Percentiles rank a stretch among this genome's conserved stretches.
Conservation (phyloP, 192 early-diverging fungal species). For the Backusella luteola region DNA sequence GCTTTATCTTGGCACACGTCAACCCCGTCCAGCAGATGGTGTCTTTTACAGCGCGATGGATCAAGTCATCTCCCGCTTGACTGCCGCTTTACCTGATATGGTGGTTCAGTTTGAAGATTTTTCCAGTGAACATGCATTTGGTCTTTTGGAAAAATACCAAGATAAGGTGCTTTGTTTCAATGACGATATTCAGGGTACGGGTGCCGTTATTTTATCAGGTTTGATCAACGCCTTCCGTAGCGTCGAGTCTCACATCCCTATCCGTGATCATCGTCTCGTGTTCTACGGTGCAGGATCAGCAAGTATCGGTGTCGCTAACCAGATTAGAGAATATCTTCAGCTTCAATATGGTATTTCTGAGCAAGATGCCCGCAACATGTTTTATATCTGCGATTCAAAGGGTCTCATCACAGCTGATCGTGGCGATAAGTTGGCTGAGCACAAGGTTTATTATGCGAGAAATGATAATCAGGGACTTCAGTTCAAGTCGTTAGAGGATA, state of each 20-base stretch:
- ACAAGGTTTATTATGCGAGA: conserved; percentile 88
- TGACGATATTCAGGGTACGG: conserved; percentile 94
- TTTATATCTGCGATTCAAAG: conserved; percentile 91
- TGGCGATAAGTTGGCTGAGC: conserved; percentile 77
- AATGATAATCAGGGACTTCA: conserved; percentile 82
- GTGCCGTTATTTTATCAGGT: conserved; percentile 90
- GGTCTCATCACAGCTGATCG: conserved; percentile 88
- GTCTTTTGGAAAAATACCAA: conserved; percentile 76
- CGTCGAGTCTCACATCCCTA: conserved; percentile 60
- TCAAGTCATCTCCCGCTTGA: conserved; percentile 71
- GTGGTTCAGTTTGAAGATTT: conserved; percentile 98
- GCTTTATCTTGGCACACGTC: conserved; percentile 82
- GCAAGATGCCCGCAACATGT: conserved; percentile 64
- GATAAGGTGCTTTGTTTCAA: conserved; percentile 85
- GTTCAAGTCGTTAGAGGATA: conserved; percentile 67
- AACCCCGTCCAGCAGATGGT: conserved; percentile 62
- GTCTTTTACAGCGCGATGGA: conserved; percentile 83
- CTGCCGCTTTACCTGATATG: conserved; percentile 69
- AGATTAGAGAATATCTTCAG: conserved; percentile 80
- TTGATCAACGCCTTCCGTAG: conserved; percentile 84
- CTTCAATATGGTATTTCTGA: conserved; percentile 72
- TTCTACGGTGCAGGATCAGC: conserved; percentile 96
- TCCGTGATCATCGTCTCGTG: conserved; percentile 80
- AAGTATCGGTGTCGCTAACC: conserved; percentile 92
- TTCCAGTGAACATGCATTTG: conserved; percentile 88